phyloP scores from a whole-genome alignment of 164 flowering plant species.

The Cinnamomum chago region DNA sequence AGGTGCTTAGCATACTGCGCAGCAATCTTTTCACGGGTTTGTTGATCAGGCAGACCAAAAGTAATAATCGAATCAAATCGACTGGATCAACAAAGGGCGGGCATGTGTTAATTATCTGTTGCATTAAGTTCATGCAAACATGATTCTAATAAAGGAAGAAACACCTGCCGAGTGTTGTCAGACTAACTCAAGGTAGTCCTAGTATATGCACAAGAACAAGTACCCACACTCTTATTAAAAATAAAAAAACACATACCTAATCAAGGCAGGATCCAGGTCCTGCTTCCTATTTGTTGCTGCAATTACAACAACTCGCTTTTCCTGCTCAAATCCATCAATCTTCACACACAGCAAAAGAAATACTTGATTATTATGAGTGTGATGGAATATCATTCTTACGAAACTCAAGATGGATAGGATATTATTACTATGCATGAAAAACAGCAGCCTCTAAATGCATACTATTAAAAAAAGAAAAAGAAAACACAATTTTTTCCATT shows the following conservation, averaged over 20 bases:
- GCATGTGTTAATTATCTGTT: not conserved
- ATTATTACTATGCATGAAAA: no score
- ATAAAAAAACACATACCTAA: slow-evolving; percentile 44
- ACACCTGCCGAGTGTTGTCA: not conserved
- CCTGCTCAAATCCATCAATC: slow-evolving; percentile 99
- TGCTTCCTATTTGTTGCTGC: slow-evolving; percentile 98
- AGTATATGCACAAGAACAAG: not conserved
- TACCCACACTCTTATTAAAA: not conserved
- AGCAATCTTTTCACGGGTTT: slow-evolving; percentile 65
- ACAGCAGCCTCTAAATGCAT: no score
- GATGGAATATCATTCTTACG: not conserved
- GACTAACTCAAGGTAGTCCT: not conserved
- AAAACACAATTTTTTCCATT: no score
- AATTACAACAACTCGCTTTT: slow-evolving; percentile 84
- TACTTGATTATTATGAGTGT: not conserved
- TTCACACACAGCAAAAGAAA: slow-evolving; percentile 17
- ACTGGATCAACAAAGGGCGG: slow-evolving; percentile 30
- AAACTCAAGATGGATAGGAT: no score
- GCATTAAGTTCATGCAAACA: not conserved
- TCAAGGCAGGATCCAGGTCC: slow-evolving; percentile 96
- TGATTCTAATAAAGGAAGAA: not conserved
- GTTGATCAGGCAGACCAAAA: slow-evolving; percentile 81
- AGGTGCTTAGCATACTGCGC: slow-evolving; percentile 94
- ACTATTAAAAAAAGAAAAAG: no score
- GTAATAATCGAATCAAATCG: slow-evolving; percentile 84